Evolutionary conservation across 2,329 filamentous ascomycete species (phyloP).

Genomic region (Sclerotinia trifoliorum): DNA sequence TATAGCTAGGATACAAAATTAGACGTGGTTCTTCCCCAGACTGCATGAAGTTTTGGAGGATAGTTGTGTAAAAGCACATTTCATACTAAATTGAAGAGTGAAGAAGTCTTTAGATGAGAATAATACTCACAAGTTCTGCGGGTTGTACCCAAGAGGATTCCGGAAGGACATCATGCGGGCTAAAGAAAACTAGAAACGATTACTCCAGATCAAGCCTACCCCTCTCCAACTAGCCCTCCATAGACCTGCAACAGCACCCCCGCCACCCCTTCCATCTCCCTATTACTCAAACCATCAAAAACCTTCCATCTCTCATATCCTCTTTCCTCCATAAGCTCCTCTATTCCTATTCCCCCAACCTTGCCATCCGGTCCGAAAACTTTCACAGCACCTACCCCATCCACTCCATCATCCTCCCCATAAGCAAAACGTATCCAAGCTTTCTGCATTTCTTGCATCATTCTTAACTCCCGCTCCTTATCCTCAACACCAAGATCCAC

Average conservation of each 20-base stretch:
- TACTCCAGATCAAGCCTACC: neutral
- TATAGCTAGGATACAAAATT: too few species aligned
- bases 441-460: neutral
- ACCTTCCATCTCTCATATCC: neutral
- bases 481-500: slow-evolving; percentile 1
- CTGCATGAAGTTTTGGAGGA: too few species aligned
- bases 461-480: neutral
- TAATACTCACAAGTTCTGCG: too few species aligned
- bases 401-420: neutral
- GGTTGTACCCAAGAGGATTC: too few species aligned
- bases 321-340: neutral
- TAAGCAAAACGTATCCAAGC: slow-evolving; percentile 23
- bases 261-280: neutral
- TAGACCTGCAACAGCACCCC: neutral
- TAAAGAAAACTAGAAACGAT: neutral
- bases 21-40: too few species aligned
- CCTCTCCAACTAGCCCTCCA: neutral
- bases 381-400: neutral
- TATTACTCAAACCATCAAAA: neutral
- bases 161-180: too few species aligned
- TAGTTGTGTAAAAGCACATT: too few species aligned
- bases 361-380: neutral
- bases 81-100: too few species aligned
- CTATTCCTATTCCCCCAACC: neutral
- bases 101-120: too few species aligned